Evolutionary conservation across 2,329 filamentous ascomycete species (phyloP).

Genomic region (Fusarium algeriense): DNA sequence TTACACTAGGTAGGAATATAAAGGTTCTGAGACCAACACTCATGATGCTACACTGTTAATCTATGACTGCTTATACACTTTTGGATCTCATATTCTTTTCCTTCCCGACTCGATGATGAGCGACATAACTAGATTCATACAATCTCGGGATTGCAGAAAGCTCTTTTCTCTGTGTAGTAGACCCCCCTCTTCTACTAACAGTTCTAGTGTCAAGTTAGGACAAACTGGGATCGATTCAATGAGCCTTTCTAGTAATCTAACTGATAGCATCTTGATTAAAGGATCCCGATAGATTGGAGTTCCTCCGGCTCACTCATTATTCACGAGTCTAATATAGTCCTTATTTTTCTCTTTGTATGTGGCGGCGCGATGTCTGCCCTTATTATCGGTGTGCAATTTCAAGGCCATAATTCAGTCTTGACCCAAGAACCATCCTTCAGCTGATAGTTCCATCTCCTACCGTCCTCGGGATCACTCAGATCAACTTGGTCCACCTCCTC

Average conservation of each 20-base stretch:
- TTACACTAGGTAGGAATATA: neutral
- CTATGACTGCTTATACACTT: neutral
- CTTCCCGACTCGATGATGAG: neutral
- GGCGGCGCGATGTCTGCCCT: neutral
- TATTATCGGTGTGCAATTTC: neutral
- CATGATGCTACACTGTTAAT: neutral
- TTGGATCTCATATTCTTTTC: neutral
- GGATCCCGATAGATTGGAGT: neutral
- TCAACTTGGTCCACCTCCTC: slow-evolving; percentile 82
- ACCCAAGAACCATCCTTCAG: slow-evolving; percentile 72
- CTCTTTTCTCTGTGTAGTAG: neutral
- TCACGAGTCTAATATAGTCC: neutral
- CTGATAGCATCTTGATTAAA: neutral
- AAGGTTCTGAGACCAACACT: neutral
- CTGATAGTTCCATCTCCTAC: slow-evolving; percentile 75
- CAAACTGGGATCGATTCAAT: neutral
- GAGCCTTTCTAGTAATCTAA: too few relatives aligned
- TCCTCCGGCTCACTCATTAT: neutral
- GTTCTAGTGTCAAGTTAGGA: neutral
- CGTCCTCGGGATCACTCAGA: slow-evolving; percentile 73
- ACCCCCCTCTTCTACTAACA: neutral
- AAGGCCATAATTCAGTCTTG: slow-evolving; percentile 78
- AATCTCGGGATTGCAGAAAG: neutral
- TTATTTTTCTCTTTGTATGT: neutral
- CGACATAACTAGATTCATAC: neutral